Evolutionary conservation across 192 early-diverging fungal genomes (phyloP).

Genomic region (Rhizophagus sp.): DNA sequence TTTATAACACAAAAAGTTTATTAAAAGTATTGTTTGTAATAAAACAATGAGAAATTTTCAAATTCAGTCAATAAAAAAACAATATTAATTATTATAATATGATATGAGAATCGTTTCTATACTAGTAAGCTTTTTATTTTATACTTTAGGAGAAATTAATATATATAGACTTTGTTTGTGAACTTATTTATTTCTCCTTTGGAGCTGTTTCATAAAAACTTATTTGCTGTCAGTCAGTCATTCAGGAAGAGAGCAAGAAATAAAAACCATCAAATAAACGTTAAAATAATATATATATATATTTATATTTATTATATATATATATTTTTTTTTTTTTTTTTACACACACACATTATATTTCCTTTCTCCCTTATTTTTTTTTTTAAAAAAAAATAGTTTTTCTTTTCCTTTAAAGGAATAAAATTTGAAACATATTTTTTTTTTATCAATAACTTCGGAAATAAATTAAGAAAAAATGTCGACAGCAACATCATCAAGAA

Average conservation of each 20-base stretch:
- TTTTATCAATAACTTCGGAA: background rate
- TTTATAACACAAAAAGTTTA: background rate
- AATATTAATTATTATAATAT: background rate
- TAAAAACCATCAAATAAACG: background rate
- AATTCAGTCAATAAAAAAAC: background rate
- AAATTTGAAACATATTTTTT: too few species aligned
- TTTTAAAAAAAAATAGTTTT: too few species aligned
- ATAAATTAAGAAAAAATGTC: background rate
- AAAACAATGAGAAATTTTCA: background rate
- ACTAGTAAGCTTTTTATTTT: background rate
- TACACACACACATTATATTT: too few species aligned
- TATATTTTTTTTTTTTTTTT: too few species aligned
- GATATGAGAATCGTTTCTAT: background rate
- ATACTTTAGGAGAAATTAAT: background rate
- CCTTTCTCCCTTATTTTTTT: too few species aligned
- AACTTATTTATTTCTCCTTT: background rate
- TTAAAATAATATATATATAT: background rate
- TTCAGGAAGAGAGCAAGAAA: background rate
- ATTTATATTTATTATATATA: too few species aligned
- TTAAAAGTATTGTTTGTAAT: background rate
- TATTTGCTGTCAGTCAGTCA: background rate
- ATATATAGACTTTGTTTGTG: background rate
- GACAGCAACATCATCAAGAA: background rate
- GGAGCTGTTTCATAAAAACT: background rate
- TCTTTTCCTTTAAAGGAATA: too few species aligned